Evolutionary conservation across 176 grass and related monocot genomes (phyloP).

Genomic region (Canna indica): DNA sequence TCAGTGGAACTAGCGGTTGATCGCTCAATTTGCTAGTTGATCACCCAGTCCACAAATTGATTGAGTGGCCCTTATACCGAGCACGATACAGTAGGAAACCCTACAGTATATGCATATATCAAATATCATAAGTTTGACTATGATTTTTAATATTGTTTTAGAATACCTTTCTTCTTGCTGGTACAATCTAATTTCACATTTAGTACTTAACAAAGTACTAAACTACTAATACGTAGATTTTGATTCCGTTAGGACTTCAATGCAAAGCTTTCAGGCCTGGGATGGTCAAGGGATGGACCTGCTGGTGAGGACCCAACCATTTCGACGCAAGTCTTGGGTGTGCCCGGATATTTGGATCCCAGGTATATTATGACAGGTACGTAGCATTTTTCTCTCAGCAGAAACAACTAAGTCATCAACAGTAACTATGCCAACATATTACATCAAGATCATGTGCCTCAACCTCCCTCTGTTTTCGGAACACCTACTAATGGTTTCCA

Average conservation of each 20-base stretch:
- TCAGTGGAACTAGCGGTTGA: no score
- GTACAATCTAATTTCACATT: not conserved
- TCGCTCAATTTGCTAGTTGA: no score
- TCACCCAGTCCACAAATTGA: no score
- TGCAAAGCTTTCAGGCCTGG: not conserved
- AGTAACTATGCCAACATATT: not conserved
- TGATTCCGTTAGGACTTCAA: not conserved
- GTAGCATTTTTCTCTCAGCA: not conserved
- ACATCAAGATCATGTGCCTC: no score
- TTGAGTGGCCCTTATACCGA: no score
- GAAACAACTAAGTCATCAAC: not conserved
- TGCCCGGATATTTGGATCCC: not conserved
- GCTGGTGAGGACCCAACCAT: not conserved
- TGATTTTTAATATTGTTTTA: no score
- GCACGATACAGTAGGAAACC: no score
- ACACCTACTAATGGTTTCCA: no score
- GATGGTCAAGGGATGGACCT: not conserved
- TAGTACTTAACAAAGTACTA: not conserved
- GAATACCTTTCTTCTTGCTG: not conserved
- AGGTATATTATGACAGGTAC: not conserved
- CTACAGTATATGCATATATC: no score
- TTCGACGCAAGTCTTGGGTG: not conserved
- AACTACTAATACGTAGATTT: not conserved
- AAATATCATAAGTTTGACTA: no score
- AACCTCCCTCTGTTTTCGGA: no score